Conservation (phyloP, 768 basidiomycete species). For the Lactarius evosmus region DNA sequence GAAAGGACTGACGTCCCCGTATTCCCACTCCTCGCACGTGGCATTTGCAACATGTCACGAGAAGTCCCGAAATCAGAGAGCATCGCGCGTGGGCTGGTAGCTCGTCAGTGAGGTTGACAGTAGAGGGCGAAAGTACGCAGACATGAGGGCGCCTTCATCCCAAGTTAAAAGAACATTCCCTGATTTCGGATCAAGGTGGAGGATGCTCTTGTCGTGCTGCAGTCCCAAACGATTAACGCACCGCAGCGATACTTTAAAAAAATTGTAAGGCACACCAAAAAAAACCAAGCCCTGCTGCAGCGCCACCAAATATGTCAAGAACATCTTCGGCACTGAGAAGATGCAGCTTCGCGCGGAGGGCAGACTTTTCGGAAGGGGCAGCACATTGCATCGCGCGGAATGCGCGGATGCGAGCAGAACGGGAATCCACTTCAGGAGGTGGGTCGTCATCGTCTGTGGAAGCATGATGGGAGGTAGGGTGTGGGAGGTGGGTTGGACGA, state of each 20-base stretch:
- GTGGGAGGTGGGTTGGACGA: conserved; percentile 36
- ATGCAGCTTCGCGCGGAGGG: conserved; percentile 64
- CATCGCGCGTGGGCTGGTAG: conserved; percentile 84
- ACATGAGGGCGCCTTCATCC: conserved; percentile 85
- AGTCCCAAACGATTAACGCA: conserved; percentile 1
- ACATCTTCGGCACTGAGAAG: conserved; percentile 83
- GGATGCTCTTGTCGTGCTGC: conserved; percentile 77
- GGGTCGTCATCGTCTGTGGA: conserved; percentile 35
- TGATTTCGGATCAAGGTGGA: conserved; percentile 93
- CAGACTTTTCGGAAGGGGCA: conserved; percentile 59
- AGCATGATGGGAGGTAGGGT: conserved; percentile 42
- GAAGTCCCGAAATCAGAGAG: conserved; percentile 95
- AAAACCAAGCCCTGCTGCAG: conserved; percentile 86
- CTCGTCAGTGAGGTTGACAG: neutral
- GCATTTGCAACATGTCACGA: conserved; percentile 78
- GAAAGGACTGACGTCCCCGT: conserved; percentile 78
- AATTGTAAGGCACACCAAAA: conserved; percentile 55
- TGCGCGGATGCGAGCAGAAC: conserved; percentile 71
- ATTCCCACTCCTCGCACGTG: conserved; percentile 76
- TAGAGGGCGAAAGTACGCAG: conserved; percentile 30
- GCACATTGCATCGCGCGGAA: conserved; percentile 69
- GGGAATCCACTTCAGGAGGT: conserved; percentile 39
- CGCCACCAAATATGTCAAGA: conserved; percentile 73
- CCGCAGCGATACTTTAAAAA: too few relatives aligned
- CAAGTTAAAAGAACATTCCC: conserved; percentile 91